These are phyloP conservation scores for Tulasnella sp. DNA, from an alignment of 768 basidiomycete genomes.

Conservation along the genomic window DNA sequence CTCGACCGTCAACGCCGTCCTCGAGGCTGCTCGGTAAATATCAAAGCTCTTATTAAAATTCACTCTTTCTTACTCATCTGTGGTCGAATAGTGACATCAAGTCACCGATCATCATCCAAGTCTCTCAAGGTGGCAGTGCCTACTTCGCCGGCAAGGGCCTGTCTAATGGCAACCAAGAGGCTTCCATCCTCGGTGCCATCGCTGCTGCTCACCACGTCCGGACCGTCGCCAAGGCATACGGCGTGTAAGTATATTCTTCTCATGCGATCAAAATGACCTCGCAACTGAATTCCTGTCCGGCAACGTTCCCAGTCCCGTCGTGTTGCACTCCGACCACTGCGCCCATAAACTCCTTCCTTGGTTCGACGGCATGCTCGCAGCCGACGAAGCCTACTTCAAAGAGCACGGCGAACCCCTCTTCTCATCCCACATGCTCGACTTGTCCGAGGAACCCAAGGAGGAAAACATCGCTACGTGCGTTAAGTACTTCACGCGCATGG, in stretches of 20 bases:
- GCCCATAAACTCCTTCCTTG: constrained; percentile 97
- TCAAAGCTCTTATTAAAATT: background rate
- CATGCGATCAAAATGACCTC: background rate
- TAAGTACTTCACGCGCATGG: constrained; percentile 96
- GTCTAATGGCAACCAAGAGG: constrained; percentile 92
- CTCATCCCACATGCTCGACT: constrained; percentile 56
- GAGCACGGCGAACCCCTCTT: constrained; percentile 57
- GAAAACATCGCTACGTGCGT: constrained; percentile 93
- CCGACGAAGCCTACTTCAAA: constrained; percentile 92
- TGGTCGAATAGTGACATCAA: constrained; percentile 75
- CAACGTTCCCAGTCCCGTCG: constrained; percentile 70
- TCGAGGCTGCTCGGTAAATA: constrained; percentile 88
- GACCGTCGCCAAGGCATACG: constrained; percentile 84
- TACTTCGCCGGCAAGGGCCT: constrained; percentile 98
- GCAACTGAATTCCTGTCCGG: background rate
- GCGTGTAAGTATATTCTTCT: constrained; percentile 66
- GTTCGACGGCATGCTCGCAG: constrained; percentile 99
- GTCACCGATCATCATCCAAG: constrained; percentile 95
- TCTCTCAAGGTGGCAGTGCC: constrained; percentile 95
- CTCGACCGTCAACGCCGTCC: constrained; percentile 88
- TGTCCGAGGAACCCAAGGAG: constrained; percentile 62
- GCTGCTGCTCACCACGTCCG: constrained; percentile 93
- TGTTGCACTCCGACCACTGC: constrained; percentile 98
- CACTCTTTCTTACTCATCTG: background rate
- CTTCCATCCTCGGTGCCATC: constrained; percentile 88